These are phyloP conservation scores for Ricinus communis DNA, from an alignment of 345 rosid genomes.

Conservation along the genomic window DNA sequence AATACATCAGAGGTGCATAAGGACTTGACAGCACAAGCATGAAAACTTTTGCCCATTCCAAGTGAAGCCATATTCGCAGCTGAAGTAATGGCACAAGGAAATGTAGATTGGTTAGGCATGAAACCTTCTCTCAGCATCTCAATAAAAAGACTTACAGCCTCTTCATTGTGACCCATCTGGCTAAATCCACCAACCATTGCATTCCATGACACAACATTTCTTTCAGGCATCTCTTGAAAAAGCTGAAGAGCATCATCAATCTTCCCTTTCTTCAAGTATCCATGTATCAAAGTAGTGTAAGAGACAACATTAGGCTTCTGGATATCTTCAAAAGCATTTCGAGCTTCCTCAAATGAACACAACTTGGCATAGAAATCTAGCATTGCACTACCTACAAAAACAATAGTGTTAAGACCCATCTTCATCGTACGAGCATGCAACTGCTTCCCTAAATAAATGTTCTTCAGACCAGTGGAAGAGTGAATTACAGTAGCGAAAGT, in stretches of 20 bases:
- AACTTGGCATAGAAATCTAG: slow-evolving; percentile 63
- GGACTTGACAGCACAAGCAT: slow-evolving; percentile 60
- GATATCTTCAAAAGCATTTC: slow-evolving; percentile 56
- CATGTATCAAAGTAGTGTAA: slow-evolving; percentile 57
- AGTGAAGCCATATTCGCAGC: slow-evolving; percentile 67
- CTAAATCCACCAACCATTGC: slow-evolving; percentile 76
- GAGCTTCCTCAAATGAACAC: slow-evolving; percentile 51
- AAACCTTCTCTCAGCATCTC: slow-evolving; percentile 65
- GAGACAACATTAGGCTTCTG: slow-evolving; percentile 66
- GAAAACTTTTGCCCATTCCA: slow-evolving; percentile 68
- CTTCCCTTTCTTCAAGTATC: slow-evolving; percentile 49
- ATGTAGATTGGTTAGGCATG: slow-evolving; percentile 52
- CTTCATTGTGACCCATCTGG: slow-evolving; percentile 73
- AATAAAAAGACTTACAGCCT: slow-evolving; percentile 64
- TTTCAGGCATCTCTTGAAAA: slow-evolving; percentile 62
- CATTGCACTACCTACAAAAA: slow-evolving; percentile 70
- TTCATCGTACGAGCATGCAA: slow-evolving; percentile 59
- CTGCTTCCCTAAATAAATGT: slow-evolving; percentile 53
- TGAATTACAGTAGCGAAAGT: slow-evolving; percentile 68
- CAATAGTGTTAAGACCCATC: slow-evolving; percentile 59
- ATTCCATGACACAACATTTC: slow-evolving; percentile 77
- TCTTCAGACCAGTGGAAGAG: slow-evolving; percentile 42
- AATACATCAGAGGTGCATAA: slow-evolving; percentile 43
- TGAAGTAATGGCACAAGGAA: slow-evolving; percentile 57
- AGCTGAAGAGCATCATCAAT: slow-evolving; percentile 46